Base-by-base conservation (phyloP, 2,329 filamentous ascomycete species). In the Neofusicoccum parvum region DNA sequence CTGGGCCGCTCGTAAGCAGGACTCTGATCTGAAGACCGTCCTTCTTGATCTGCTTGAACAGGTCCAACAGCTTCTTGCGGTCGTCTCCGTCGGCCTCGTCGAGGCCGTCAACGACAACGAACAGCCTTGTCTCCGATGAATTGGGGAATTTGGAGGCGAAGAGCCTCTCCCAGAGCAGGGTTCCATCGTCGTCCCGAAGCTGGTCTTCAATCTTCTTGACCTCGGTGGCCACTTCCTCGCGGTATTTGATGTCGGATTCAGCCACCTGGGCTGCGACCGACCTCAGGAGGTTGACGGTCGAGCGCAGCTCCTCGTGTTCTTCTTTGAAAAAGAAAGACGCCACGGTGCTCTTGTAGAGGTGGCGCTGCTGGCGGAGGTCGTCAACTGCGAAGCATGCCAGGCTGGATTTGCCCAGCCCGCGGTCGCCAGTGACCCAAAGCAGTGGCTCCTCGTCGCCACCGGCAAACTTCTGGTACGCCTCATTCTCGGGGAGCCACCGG, bases 241-340 rank as follows among this genome's bases (percentile, higher is more conserved):
- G 77, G 0, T 76, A 70, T 0, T 67, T 65, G 0, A 66, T 67
- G 50, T 74, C 75, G 5, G 72, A 68, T 17, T 75, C 75, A 0
- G 72, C 74, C 2, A 79, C 68, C 6, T 77, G 77, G 3, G 74
- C 70, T 3, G 74, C 68, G 11, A 74, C 62, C 0, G 70, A 74
- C 3, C 72, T 67, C 1, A 79, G 36, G 1, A 71, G 74, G 15
- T 69, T 71, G 3, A 71, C 12, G 1, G 75, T 68, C 0, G 65
- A 67, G 0, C 68, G 69, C 5, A 74, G 62, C 34, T 70, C 72
- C 3, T 69, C 62, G 5, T 72, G 66, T 15, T 78, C 76, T 46
- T 79, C 76, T 1, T 75, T 74, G 63, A 79, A 79, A 56, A 77
- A 79, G 62, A 78, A 80, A 46, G 79, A 75, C 0, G 69, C 71